phyloP scores from a whole-genome alignment of 2,329 filamentous ascomycete genomes.

The Fulvia fulva region DNA sequence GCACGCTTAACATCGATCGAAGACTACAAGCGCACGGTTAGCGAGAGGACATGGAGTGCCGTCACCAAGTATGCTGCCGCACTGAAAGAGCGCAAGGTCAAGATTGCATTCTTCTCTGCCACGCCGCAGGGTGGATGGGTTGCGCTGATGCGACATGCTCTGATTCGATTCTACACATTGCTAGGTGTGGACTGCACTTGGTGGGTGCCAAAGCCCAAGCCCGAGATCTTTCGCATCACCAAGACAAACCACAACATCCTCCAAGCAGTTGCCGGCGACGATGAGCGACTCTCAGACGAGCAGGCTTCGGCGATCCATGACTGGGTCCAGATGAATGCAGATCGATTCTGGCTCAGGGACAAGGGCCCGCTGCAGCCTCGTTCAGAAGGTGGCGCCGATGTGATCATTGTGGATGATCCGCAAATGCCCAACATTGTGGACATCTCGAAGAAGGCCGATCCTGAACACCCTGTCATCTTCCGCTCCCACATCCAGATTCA shows the following conservation, averaged over 20 bases:
- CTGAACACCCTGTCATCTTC: constrained; percentile 72
- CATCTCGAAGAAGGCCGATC: constrained; percentile 66
- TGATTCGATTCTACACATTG: constrained; percentile 66
- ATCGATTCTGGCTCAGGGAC: constrained; percentile 67
- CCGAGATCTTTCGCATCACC: constrained; percentile 75
- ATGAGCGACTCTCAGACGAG: constrained; percentile 60
- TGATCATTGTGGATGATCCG: constrained; percentile 76
- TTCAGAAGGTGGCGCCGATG: constrained; percentile 67
- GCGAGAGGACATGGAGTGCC: constrained; percentile 60
- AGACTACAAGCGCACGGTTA: constrained; percentile 60
- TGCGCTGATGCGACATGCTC: constrained; percentile 74
- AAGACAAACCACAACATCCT: constrained; percentile 88
- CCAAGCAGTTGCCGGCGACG: constrained; percentile 67
- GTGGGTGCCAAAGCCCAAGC: constrained; percentile 76
- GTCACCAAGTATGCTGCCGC: constrained; percentile 60
- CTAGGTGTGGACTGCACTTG: constrained; percentile 68
- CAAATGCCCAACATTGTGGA: constrained; percentile 79
- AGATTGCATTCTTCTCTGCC: constrained; percentile 73
- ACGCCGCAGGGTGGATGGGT: constrained; percentile 81
- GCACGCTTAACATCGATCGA: constrained; percentile 56
- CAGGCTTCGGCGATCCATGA: constrained; percentile 61
- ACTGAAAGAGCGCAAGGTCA: constrained; percentile 60
- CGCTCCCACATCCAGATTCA: constrained; percentile 81
- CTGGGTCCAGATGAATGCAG: constrained; percentile 71
- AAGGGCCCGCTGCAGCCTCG: constrained; percentile 64